Base-by-base conservation (phyloP, 1,284 basidiomycete species). In the Trichosporon inkin region DNA sequence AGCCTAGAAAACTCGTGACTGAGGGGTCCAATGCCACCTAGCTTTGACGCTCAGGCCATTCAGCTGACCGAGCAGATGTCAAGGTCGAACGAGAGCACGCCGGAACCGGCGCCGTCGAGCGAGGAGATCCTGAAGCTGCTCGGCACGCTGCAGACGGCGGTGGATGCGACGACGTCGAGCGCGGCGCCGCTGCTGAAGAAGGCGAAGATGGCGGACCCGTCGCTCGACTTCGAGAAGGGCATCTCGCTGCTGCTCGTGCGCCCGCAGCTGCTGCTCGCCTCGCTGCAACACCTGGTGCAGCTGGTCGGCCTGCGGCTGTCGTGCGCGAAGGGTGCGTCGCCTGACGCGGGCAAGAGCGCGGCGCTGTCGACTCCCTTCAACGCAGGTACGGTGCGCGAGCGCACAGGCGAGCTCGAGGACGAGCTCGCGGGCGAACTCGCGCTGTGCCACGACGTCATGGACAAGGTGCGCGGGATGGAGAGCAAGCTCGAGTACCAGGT, bases 401-500 rank as follows among this genome's bases (percentile, higher is more conserved):
- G 52, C 10, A 24, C 58, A 1, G 55, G 53, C 10, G 61, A 54
- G 6, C 38, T 60, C 39, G 57, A 61, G 37, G 57, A 69, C 38
- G 70, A 74, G 35, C 53, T 77, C 3, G 67, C 71, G 4, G 70
- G 73, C 1, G 72, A 76, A 58, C 61, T 76, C 44, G 61, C 68
- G 16, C 55, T 73, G 66, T 62, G 73, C 71, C 67, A 84, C 53
- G 78, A 80, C 57, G 72, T 79, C n/a, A 76, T 80, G 73, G 82
- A 83, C 58, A 82, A 82, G 68, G 74, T 81, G 24, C 71, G 77
- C 28, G 78, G 80, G 0, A 68, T 99, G 38, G 94, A 99, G 77
- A 83, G 82, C 57, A 87, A 90, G 70, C 88, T 98, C 83, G 87
- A 85, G 62, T 96, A 98, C 75, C 94, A 98, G 76, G 90, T 98